A percentile compares a stretch with the other conserved stretches of the same genome.
phyloP scores from a whole-genome alignment of 2,329 filamentous ascomycete genomes.

The Talaromyces marneffei region DNA sequence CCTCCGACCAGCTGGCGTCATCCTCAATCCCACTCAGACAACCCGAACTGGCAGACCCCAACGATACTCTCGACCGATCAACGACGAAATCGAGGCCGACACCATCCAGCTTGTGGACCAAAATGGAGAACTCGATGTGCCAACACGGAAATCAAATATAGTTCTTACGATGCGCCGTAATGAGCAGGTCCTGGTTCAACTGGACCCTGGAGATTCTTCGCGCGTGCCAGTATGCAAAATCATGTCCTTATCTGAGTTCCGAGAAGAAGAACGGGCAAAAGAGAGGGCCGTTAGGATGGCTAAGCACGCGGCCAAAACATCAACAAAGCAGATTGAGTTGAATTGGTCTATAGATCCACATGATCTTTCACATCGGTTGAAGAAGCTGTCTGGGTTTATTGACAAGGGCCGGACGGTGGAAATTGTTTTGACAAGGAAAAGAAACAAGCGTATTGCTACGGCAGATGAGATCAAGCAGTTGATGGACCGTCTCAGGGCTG shows the following conservation, averaged over 20 bases:
- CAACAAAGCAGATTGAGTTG: slow-evolving; percentile 72
- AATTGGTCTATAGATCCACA: slow-evolving; percentile 79
- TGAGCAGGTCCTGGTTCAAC: slow-evolving; percentile 48
- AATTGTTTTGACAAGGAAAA: slow-evolving; percentile 63
- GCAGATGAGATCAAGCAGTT: slow-evolving; percentile 57
- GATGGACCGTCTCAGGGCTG: slow-evolving; percentile 47
- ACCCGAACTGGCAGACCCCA: not conserved
- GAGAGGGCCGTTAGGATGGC: slow-evolving; percentile 35
- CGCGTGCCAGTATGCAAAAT: slow-evolving; percentile 64
- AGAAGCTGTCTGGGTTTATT: slow-evolving; percentile 63
- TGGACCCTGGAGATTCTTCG: slow-evolving; percentile 32
- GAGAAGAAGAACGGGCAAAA: slow-evolving; percentile 39
- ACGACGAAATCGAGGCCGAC: slow-evolving; percentile 30
- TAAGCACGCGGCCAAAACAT: slow-evolving; percentile 36
- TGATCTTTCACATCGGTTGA: slow-evolving; percentile 68
- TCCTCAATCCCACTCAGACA: not conserved
- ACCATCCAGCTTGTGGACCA: slow-evolving; percentile 33
- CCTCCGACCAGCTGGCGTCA: slow-evolving; percentile 2
- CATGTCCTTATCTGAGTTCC: slow-evolving; percentile 52
- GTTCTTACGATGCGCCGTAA: slow-evolving; percentile 45
- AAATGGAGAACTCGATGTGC: slow-evolving; percentile 26
- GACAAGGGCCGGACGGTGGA: slow-evolving; percentile 70
- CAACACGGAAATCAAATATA: slow-evolving; percentile 24
- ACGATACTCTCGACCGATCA: slow-evolving; percentile 15
- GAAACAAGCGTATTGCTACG: slow-evolving; percentile 55